Evolutionary conservation across 306 rosid genomes (phyloP), one percentile per base, ranked within the genome.

Genomic region (Dicorynia guianensis): DNA sequence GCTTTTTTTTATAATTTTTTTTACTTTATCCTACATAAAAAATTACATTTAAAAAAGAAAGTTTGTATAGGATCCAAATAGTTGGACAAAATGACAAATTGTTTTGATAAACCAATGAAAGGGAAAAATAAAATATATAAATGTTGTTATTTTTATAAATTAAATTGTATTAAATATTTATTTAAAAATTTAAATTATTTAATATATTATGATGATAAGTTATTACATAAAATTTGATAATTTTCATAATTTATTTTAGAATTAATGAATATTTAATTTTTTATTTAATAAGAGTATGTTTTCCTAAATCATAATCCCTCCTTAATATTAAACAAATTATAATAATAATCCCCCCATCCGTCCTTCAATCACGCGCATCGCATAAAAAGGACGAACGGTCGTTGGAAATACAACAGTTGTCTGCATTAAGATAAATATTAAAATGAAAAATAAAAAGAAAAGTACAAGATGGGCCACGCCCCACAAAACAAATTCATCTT

Each of bases 351-450:
- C 3, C 38, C 15, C 6, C 8, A 49, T 7, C n/a, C 57, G 53
- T 6, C 78, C 85, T 63, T 39, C 44, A 79, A 76, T 79, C 80
- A 74, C 82, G 83, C 56, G 75, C 79, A 65, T 59, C 20, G 19
- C 71, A 69, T 33, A 35, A 62, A 78, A 83, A 43, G 69, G 60
- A 60, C 65, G 79, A 18, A 17, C 13, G 4, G 38, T 55, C 73
- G 74, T 80, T 58, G 80, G 84, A 74, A 56, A 74, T 61, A 64
- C 59, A 60, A 73, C 87, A 69, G 79, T 69, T 77, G 85, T 79
- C 34, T 69, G 66, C 71, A 50, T 25, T 10, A 55, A 55, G 30
- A 25, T 25, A 20, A 14, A 44, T 17, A 43, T 8, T n/a, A 67
- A 52, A 33, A 38, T 54, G 50, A 54, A 49, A 58, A 76, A 56